Conservation (phyloP, 2,329 filamentous ascomycete species). For the Ophiognomonia clavigignenti-juglandacearum region DNA sequence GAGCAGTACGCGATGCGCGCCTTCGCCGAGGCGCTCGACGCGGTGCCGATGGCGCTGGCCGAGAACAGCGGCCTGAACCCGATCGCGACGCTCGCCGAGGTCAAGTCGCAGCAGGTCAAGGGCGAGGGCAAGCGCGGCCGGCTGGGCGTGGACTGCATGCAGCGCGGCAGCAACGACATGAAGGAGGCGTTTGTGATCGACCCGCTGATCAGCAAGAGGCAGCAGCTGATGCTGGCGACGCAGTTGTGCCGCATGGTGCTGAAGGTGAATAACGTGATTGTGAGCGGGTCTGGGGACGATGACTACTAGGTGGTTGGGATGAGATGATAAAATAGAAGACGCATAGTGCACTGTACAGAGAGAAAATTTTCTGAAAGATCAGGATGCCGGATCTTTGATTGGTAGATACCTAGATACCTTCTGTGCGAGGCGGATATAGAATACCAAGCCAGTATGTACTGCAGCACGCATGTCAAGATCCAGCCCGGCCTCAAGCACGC, state of each 20-base stretch:
- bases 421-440: no score
- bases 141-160: slow-evolving; percentile 97
- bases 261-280: slow-evolving; percentile 95
- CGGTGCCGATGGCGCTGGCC: slow-evolving; percentile 89
- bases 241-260: slow-evolving; percentile 98
- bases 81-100: slow-evolving; percentile 87
- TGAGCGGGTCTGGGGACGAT: slow-evolving; percentile 79
- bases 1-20: slow-evolving; percentile 99
- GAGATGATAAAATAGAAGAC: not conserved
- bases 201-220: slow-evolving; percentile 94
- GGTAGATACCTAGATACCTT: slow-evolving; percentile 5
- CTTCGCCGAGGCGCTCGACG: slow-evolving; percentile 90
- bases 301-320: slow-evolving; percentile 62
- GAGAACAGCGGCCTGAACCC: slow-evolving; percentile 96
- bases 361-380: not conserved
- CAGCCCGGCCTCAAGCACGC: not conserved
- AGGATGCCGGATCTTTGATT: not conserved
- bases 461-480: not conserved
- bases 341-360: slow-evolving; percentile 10
- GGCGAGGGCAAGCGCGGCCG: slow-evolving; percentile 51
- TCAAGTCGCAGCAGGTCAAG: slow-evolving; percentile 97
- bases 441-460: not conserved
- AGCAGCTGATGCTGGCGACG: slow-evolving; percentile 92
- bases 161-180: slow-evolving; percentile 93
- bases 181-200: slow-evolving; percentile 97